phyloP scores from a whole-genome alignment of 1,284 basidiomycete species.

The Rhizoctonia solani region DNA sequence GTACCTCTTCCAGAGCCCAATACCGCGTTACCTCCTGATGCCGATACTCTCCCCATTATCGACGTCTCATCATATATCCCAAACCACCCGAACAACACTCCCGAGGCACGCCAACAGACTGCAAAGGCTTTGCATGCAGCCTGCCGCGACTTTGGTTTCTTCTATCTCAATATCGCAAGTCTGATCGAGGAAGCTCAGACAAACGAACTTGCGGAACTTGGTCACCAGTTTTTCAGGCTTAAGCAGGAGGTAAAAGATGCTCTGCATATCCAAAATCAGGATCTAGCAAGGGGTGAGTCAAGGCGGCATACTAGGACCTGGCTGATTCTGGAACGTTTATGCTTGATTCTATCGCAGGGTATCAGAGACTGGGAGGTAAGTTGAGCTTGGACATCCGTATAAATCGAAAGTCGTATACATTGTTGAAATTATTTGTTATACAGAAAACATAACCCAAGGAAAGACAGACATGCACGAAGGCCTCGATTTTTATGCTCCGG shows the following conservation, averaged over 20 bases:
- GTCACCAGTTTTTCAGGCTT: conserved; percentile 69
- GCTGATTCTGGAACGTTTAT: conserved; percentile 3
- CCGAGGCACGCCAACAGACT: conserved; percentile 48
- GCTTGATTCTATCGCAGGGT: conserved; percentile 41
- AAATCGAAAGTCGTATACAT: not conserved
- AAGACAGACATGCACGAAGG: conserved; percentile 68
- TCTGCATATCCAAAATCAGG: conserved; percentile 65
- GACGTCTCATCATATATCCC: conserved; percentile 45
- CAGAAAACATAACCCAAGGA: conserved; percentile 83
- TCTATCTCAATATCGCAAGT: conserved; percentile 74
- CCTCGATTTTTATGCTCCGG: conserved; percentile 78
- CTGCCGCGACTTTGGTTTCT: conserved; percentile 80
- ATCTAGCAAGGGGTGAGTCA: conserved; percentile 69
- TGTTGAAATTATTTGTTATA: no score
- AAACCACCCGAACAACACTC: conserved; percentile 2
- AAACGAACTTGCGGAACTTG: conserved; percentile 65
- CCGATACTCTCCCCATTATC: conserved; percentile 44
- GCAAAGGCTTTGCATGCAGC: conserved; percentile 70
- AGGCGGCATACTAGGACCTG: not conserved
- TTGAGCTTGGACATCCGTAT: not conserved
- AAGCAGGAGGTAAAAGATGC: conserved; percentile 74
- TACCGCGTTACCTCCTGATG: not conserved
- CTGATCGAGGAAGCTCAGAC: conserved; percentile 62
- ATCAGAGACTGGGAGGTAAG: conserved; percentile 41
- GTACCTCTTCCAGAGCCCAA: not conserved